Base-by-base conservation (phyloP, 78 protist genomes). In the Blattamonas nauphoetae region DNA sequence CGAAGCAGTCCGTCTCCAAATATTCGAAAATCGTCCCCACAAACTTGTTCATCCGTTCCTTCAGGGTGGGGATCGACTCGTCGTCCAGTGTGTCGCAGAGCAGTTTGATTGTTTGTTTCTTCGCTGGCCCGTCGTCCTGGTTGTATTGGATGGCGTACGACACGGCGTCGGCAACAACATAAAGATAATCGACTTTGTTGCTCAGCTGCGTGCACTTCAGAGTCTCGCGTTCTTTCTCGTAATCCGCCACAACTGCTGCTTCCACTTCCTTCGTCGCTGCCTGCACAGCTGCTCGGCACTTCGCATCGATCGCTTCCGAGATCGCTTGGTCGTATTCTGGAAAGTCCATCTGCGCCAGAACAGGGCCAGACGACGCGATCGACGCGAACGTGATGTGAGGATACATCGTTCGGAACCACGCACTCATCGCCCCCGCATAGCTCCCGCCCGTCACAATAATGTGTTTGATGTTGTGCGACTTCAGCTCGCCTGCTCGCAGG, bases 381-480 rank as follows among this genome's bases (percentile, higher is more conserved):
- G 88, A 32, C 1, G 44, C 87, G 6, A n/a, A n/a, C n/a, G 85
- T 34, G 42, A 88, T 63, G 85, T 88, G 89, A 46, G 90, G 90
- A 86, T 84, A 91, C 85, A 78, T 84, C 0, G 80, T 11, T 6
- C 91, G 33, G 78, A 89, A 84, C 84, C 81, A 89, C 35, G 89
- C 78, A 0, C 85, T n/a, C 29, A 91, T 41, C 34, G 86, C 80
- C 36, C 93, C 93, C 0, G 93, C 41, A 86, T 91, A 91, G 42
- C 88, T 78, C 2, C 92, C 91, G 44, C 93, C 93, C 33, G 78
- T 71, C 0, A 41, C 34, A 3, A 88, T 3, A 33, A 45, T 21
- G 11, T 55, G 11, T 29, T 55, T 29, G 38, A 55, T 29, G 11
- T 55, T 11, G 11, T 55, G 11, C 38, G 11, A 11, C 21, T 55